A percentile compares a stretch with the other conserved stretches of the same genome.
These are phyloP conservation scores for Geranium rotundifolium DNA, from an alignment of 345 rosid genomes.

Conservation along the genomic window DNA sequence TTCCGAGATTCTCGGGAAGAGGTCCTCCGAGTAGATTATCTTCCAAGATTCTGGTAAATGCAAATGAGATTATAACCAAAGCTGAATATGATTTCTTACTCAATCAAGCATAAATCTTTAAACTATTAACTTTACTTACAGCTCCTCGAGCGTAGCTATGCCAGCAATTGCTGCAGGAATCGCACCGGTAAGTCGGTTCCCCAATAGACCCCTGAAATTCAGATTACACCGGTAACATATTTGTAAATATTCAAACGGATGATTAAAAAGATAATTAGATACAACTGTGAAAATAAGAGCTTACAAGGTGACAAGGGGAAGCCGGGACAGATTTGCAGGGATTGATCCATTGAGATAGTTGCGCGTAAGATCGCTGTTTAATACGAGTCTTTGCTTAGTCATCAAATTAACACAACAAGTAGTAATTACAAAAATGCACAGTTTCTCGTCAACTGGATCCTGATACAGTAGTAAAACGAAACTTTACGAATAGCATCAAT, in stretches of 20 bases:
- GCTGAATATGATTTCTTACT: not conserved
- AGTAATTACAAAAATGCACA: too few species aligned
- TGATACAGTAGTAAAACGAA: too few species aligned
- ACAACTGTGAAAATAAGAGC: constrained; percentile 3
- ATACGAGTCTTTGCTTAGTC: not conserved
- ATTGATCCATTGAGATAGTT: constrained; percentile 66
- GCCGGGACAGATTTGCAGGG: constrained; percentile 40
- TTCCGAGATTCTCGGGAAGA: constrained; percentile 57
- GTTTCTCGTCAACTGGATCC: too few species aligned
- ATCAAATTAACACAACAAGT: too few species aligned
- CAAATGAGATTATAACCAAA: not conserved
- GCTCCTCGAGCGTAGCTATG: constrained; percentile 33
- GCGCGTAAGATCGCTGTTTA: constrained; percentile 56
- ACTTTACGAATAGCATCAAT: not conserved
- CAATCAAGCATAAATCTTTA: not conserved
- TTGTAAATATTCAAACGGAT: not conserved
- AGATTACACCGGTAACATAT: not conserved
- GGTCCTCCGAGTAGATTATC: constrained; percentile 51
- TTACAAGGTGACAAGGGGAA: constrained; percentile 51
- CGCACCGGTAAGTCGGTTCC: constrained; percentile 57
- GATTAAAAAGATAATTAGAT: not conserved
- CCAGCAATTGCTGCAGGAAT: constrained; percentile 51
- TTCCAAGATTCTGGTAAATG: constrained; percentile 45
- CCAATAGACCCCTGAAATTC: constrained; percentile 36
- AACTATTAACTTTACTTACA: constrained; percentile 34